phyloP scores from a whole-genome alignment of 176 grass and related monocot species.

The Puccinellia tenuiflora region DNA sequence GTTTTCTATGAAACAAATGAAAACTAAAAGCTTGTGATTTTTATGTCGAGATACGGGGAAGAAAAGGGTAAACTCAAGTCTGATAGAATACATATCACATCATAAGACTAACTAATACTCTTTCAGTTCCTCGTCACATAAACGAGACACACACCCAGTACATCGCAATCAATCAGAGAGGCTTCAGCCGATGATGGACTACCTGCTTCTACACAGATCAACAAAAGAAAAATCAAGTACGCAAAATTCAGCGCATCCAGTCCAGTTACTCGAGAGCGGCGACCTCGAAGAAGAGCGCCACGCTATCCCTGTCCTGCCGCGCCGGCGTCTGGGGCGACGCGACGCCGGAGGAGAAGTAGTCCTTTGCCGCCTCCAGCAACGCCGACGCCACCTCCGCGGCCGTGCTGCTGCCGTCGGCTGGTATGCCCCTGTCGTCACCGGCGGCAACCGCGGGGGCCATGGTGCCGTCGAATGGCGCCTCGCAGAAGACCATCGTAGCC shows the following conservation, averaged over 20 bases:
- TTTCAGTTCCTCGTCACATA: not conserved
- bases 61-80: too few species aligned
- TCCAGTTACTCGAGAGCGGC: not conserved
- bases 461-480: constrained; percentile 11
- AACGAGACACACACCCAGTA: not conserved
- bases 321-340: not conserved
- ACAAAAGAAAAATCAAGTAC: not conserved
- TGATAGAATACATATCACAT: too few species aligned
- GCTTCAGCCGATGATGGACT: not conserved
- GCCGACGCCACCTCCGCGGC: not conserved
- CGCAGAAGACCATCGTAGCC: not conserved
- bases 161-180: not conserved
- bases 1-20: too few species aligned
- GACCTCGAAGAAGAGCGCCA: not conserved
- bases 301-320: not conserved
- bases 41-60: too few species aligned
- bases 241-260: not conserved
- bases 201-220: not conserved
- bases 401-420: not conserved
- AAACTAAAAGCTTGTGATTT: too few species aligned
- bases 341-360: not conserved
- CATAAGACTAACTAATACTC: too few species aligned
- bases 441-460: not conserved
- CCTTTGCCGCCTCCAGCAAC: not conserved
- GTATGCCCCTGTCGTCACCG: not conserved